A percentile compares a stretch with the other conserved stretches of the same genome.
Conservation (phyloP, 441 rosid species). For the Adansonia grandidieri region DNA sequence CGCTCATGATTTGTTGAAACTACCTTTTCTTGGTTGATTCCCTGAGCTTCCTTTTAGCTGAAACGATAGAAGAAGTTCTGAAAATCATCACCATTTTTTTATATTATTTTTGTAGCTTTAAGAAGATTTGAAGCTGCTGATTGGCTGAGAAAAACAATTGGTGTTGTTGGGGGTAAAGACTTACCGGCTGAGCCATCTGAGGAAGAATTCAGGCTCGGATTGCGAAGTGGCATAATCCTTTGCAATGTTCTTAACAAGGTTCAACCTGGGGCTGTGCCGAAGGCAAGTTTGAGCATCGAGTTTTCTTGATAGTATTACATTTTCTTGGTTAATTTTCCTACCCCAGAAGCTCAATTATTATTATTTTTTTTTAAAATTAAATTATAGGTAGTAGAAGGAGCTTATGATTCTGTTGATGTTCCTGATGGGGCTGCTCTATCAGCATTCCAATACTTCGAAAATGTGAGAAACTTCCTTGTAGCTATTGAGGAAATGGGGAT, state of each 20-base stretch:
- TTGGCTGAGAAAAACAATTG: constrained; percentile 62
- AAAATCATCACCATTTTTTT: background rate
- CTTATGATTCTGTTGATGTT: constrained; percentile 48
- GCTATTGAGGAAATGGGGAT: constrained; percentile 62
- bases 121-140: constrained; percentile 70
- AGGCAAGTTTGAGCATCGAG: constrained; percentile 38
- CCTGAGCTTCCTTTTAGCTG: background rate
- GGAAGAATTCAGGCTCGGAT: constrained; percentile 68
- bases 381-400: constrained; percentile 69
- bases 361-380: background rate
- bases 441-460: constrained; percentile 70
- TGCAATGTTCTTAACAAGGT: constrained; percentile 72
- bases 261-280: constrained; percentile 60
- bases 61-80: background rate
- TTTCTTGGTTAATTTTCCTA: constrained; percentile 2
- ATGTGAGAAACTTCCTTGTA: constrained; percentile 66
- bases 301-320: background rate
- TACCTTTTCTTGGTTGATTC: background rate
- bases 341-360: too few species aligned
- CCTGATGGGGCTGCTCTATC: constrained; percentile 76
- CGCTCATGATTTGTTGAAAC: background rate
- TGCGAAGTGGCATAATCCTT: constrained; percentile 69
- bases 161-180: constrained; percentile 63
- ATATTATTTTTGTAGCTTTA: constrained; percentile 38
- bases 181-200: constrained; percentile 72